Base-by-base conservation (phyloP, 2,329 filamentous ascomycete genomes). In the Ascosphaera apis region DNA sequence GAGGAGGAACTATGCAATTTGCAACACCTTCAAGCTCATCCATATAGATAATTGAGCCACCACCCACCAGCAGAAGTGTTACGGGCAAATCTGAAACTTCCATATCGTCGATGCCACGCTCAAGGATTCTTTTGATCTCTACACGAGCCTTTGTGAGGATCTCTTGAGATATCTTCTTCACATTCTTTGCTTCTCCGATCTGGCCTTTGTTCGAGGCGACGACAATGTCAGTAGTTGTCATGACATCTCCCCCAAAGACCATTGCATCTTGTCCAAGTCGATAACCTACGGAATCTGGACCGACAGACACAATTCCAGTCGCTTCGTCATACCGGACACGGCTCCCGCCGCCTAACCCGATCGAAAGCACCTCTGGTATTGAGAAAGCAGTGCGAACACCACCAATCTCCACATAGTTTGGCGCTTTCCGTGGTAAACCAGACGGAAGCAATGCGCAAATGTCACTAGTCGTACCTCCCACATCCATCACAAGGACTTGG, bases 401-500 rank as follows among this genome's bases (percentile, higher is more conserved):
- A 0, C 66, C 66, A 2, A 76, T 54, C 21, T 72, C 63, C 23
- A 66, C 71, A 41, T 70, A 75, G 0, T 69, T 68, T 3, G 69
- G 66, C 35, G 68, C 64, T 47, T 74, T 67, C 21, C 70, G 59
- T 0, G 72, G 73, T 35, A 76, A 72, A 0, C 72, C 72, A 34
- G 66, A 74, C 0, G 64, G 58, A 4, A 71, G 58, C 3, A 77
- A 49, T 0, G 73, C 50, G 0, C 72, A 70, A 8, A 74, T 67
- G 42, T 76, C 72, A 0, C 69, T 67, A 0, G 72, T 76, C 0
- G 72, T 77, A 2, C 72, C 72, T 0, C 72, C 72, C 36, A 77
- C 67, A 44, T 77, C 72, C 31, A 39, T 42, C 0, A 76, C 71
- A 55, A 76, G 37, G 49, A 58, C 38, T 53, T 57, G 40, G 25